Conservation (phyloP, 139 green algal genomes). For the Volvox reticuliferus region DNA sequence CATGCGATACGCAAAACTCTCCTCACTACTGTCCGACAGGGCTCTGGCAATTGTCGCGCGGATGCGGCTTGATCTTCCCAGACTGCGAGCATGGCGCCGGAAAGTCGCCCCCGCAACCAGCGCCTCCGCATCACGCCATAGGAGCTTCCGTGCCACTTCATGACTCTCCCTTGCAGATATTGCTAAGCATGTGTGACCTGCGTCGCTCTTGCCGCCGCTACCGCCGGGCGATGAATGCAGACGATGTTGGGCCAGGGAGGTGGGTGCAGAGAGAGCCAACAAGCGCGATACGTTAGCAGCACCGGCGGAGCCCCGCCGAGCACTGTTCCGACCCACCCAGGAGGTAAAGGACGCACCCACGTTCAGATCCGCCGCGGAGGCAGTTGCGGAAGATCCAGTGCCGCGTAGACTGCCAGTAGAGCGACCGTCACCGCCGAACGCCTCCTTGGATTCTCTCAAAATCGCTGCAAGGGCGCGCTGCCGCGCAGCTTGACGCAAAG, state of each 20-base stretch:
- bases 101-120: not conserved
- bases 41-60: not conserved
- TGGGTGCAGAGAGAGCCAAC: not conserved
- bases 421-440: not conserved
- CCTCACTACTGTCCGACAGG: conserved; percentile 15
- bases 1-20: not conserved
- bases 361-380: not conserved
- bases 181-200: too few species aligned
- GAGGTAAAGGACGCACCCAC: not conserved
- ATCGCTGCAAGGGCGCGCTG: not conserved
- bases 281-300: not conserved
- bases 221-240: not conserved
- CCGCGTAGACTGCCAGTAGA: not conserved
- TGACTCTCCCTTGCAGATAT: too few species aligned
- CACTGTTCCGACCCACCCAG: not conserved
- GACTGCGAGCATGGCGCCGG: not conserved
- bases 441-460: not conserved
- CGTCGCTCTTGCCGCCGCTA: not conserved
- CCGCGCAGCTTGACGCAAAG: not conserved
- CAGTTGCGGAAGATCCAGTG: not conserved
- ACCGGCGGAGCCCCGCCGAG: not conserved
- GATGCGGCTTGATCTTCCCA: not conserved
- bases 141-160: not conserved
- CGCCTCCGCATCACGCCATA: not conserved
- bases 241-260: not conserved